Base-by-base conservation (phyloP, 1,284 basidiomycete species). In the Hymenochaete sp. region DNA sequence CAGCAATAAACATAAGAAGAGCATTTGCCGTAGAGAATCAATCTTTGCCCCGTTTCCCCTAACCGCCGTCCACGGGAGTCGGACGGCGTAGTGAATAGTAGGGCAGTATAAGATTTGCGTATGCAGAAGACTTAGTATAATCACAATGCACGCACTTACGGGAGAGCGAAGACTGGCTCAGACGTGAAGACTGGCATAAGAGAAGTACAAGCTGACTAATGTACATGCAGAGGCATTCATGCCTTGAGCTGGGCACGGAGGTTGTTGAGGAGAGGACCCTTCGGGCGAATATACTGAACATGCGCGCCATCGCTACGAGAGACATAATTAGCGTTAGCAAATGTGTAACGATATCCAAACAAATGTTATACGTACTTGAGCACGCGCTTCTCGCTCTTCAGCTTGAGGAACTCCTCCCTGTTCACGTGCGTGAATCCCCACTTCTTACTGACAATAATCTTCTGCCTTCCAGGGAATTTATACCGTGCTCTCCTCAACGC, bases 401-500 rank as follows among this genome's bases (percentile, higher is more conserved):
- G 74, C 69, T 81, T 81, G 60, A 78, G 61, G 71, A 96, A 98
- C 52, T 95, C 89, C 62, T 82, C 82, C 65, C 92, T 84, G 67
- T 83, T 80, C 56, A 98, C 92, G 62, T 88, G 88, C 52, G 95
- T 98, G 77, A 98, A 98, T 56, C 93, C 95, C 89, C 90, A 93
- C 77, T 93, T 93, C 79, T 91, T 90, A 54, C 86, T 91, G 58
- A 98, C 77, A 59, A 98, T 97, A 70, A 97, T 96, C 83, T 97
- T 98, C 74, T 97, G 93, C 64, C 93, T 83, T 57, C 93, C 93
- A 45, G 95, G 93, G 86, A 97, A 98, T 82, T 98, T 98, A 84
- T 98, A 98, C 53, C 93, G 90, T 38, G 93, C 92, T 60, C 92
- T 90, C 59, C 92, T 87, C 56, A 98, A 84, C 50, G 95, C 95